Base-by-base conservation (phyloP, 371 early-diverging fungal genomes). In the Homolaphlyctis polyrhiza region DNA sequence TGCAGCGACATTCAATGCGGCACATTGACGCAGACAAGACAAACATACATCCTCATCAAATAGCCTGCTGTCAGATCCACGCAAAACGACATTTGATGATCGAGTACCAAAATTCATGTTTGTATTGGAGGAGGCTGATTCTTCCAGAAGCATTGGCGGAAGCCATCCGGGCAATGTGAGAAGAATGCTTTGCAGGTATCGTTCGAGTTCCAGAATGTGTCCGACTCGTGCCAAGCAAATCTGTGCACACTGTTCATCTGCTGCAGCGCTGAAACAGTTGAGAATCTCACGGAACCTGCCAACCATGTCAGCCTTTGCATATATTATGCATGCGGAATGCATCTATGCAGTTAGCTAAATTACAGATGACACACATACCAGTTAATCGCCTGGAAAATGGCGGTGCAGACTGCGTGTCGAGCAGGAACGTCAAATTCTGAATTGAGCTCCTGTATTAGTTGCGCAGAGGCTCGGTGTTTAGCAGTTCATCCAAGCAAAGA, bases 321-420 rank as follows among this genome's bases (percentile, higher is more conserved):
- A 45, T 45, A 45, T 45, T 18, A 23, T 45, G 23, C 23, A 45
- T 45, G 18, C 45, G 23, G n/a, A n/a, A n/a, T n/a, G n/a, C n/a
- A n/a, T n/a, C n/a, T n/a, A n/a, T n/a, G n/a, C n/a, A n/a, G n/a
- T n/a, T n/a, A n/a, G n/a, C n/a, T n/a, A n/a, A n/a, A n/a, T n/a
- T n/a, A 51, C 52, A 51, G 32, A 28, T 51, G 32, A n/a, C n/a
- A n/a, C 32, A 51, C 52, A 27, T n/a, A 51, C 52, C 30, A 35
- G 35, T 55, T 55, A 21, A 55, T 30, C 6, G 55, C 55, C 55
- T 4, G 13, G n/a, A 55, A 55, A 5, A 55, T 18, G 18, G 55
- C 3, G 3, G 55, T 11, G 55, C 55, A 55, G 2, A 55, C 2
- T 4, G 55, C 55, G 35, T 55, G 55, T 27, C 55, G 30, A 2